Evolutionary conservation across 2,329 filamentous ascomycete species (phyloP).

Genomic region (Fusarium brachygibbosum): DNA sequence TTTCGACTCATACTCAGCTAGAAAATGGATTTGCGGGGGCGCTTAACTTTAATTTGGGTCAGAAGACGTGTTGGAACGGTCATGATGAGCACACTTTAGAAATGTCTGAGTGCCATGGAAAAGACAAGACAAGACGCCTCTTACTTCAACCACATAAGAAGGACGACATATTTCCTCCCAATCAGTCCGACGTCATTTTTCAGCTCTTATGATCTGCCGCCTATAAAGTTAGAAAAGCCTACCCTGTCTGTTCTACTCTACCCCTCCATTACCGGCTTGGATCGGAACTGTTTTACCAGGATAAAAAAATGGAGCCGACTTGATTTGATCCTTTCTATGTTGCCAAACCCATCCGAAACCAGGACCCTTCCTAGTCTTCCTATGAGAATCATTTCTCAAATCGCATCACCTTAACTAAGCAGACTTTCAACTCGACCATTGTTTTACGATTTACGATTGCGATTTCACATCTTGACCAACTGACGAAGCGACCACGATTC

Average conservation of each 20-base stretch:
- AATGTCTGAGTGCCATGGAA: not conserved
- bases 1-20: slow-evolving; percentile 8
- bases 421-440: slow-evolving; percentile 26
- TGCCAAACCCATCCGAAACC: slow-evolving; percentile 2
- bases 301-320: slow-evolving; percentile 43
- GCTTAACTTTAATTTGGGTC: slow-evolving; percentile 31
- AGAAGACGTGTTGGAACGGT: slow-evolving; percentile 15
- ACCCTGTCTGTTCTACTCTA: slow-evolving; percentile 10
- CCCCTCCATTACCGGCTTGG: slow-evolving; percentile 46
- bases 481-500: not conserved
- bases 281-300: slow-evolving; percentile 42
- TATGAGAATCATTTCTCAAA: slow-evolving; percentile 41
- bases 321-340: slow-evolving; percentile 27
- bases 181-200: slow-evolving; percentile 42
- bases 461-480: slow-evolving; percentile 9
- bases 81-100: slow-evolving; percentile 26
- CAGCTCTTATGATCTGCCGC: slow-evolving; percentile 6
- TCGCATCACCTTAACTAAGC: slow-evolving; percentile 24
- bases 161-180: not conserved
- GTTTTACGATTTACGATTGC: slow-evolving; percentile 21
- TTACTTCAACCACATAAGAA: slow-evolving; percentile 10
- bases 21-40: slow-evolving; percentile 15
- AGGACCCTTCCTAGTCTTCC: slow-evolving; percentile 10
- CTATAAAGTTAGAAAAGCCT: slow-evolving; percentile 17
- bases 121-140: slow-evolving; percentile 1